Evolutionary conservation across 2,329 filamentous ascomycete species (phyloP).

Genomic region (Alternaria sp.): DNA sequence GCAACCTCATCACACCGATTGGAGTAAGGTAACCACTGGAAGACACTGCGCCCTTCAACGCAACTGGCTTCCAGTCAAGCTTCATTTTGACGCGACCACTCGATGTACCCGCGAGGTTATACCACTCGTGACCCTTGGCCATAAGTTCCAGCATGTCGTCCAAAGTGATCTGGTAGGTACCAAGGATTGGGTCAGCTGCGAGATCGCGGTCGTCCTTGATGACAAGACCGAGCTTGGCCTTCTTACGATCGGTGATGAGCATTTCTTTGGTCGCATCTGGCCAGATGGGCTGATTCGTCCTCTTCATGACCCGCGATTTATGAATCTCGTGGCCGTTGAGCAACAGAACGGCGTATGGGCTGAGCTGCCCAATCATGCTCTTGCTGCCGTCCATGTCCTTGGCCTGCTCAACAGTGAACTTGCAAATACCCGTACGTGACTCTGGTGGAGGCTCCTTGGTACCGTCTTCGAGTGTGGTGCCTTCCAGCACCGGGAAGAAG

Average conservation of each 20-base stretch:
- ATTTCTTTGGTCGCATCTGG: conserved; percentile 92
- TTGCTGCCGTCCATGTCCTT: conserved; percentile 94
- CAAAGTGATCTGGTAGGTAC: conserved; percentile 93
- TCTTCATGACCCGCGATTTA: conserved; percentile 89
- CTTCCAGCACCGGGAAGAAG: conserved; percentile 92
- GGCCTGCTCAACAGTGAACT: conserved; percentile 92
- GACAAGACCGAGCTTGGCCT: conserved; percentile 86
- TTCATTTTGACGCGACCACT: conserved; percentile 88
- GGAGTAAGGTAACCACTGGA: conserved; percentile 92
- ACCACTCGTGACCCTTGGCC: conserved; percentile 96
- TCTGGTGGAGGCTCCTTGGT: conserved; percentile 83
- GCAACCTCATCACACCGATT: conserved; percentile 92
- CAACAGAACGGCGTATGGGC: conserved; percentile 86
- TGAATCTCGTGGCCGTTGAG: conserved; percentile 94
- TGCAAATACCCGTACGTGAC: conserved; percentile 90
- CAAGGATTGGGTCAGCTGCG: conserved; percentile 80
- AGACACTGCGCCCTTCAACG: conserved; percentile 77
- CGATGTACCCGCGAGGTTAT: conserved; percentile 81
- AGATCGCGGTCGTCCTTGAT: conserved; percentile 96
- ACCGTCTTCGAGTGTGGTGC: conserved; percentile 75
- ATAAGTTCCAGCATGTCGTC: conserved; percentile 92
- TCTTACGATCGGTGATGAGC: conserved; percentile 91
- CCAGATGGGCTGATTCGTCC: conserved; percentile 97
- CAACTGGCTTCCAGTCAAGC: conserved; percentile 94
- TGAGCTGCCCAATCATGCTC: conserved; percentile 89